A percentile compares a stretch with the other conserved stretches of the same genome.
phyloP scores from a whole-genome alignment of 306 rosid species.

The Senna siamea region DNA sequence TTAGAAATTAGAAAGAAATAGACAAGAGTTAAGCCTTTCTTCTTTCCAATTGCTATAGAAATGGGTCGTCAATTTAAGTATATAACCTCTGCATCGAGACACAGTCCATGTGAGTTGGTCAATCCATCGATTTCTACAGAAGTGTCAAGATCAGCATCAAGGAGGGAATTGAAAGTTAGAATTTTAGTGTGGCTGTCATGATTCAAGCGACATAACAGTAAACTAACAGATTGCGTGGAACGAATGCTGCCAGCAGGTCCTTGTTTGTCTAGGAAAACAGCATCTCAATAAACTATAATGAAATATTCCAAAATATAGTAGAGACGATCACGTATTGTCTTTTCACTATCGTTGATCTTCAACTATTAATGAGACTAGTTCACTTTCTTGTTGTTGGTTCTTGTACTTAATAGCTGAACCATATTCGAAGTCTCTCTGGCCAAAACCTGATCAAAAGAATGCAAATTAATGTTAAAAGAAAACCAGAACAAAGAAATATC shows the following conservation, averaged over 20 bases:
- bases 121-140: constrained; percentile 21
- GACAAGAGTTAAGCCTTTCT: too few relatives aligned
- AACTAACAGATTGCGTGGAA: constrained; percentile 28
- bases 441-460: constrained; percentile 57
- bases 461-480: too few relatives aligned
- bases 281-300: constrained; percentile 27
- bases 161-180: not conserved
- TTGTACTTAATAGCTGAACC: constrained; percentile 66
- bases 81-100: constrained; percentile 13
- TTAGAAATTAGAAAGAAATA: constrained; percentile 23
- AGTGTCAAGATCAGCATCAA: constrained; percentile 1
- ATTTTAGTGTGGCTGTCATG: constrained; percentile 1
- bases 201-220: constrained; percentile 29
- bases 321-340: constrained; percentile 30
- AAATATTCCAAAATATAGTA: constrained; percentile 23
- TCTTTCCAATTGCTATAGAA: not conserved
- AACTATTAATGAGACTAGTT: constrained; percentile 57
- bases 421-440: constrained; percentile 73
- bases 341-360: constrained; percentile 58
- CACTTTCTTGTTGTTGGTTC: constrained; percentile 76
- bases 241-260: constrained; percentile 11
- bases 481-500: too few relatives aligned
- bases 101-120: constrained; percentile 19
- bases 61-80: not conserved
- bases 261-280: constrained; percentile 29